Base-by-base conservation (phyloP, 805 yeast species). In the Yamadazyma endophytica region DNA sequence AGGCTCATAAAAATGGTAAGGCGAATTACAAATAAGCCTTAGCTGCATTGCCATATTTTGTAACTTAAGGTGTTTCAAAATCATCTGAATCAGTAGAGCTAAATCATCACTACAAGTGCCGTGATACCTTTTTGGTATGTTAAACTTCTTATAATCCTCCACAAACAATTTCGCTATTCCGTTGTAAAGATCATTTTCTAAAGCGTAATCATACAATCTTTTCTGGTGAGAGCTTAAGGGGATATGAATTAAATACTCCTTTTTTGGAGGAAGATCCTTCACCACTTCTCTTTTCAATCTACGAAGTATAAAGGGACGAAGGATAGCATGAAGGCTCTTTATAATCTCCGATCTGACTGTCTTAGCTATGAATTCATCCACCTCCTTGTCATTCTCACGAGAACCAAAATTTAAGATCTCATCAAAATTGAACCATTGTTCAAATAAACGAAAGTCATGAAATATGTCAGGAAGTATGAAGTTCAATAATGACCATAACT, bases 401-500 rank as follows among this genome's bases (percentile, higher is more conserved):
- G 38, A 26, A 31, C 33, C 50, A 35, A 54, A 43, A 13, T 61
- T 58, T 5, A 73, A 68, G 24, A 81, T 50, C 23, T 75, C 79
- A 27, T 78, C 75, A 46, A 84, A 84, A 54, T 92, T 94, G 58
- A 90, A 92, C 97, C 97, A 90, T 50, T 80, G 82, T 54, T 90
- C 94, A 51, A 90, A 90, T 25, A 88, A 69, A 31, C 81, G 90
- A 38, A 89, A 71, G 55, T 90, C 97, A 25, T 85, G 85, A 54
- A 90, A 90, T 17, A 92, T 83, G 47, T 88, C 96, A 0, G 98
- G 98, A 31, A 90, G 63, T 21, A 92, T 81, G 50, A 90, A 90
- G 52, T 92, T 92, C 33, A 90, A 65, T 35, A 92, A 62, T 0
- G 96, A 82, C 97, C 97, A 90, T 22, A 92, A 61, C 57, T 92